Evolutionary conservation across 2,329 filamentous ascomycete genomes (phyloP).

Genomic region (Cladophialophora yegresii): DNA sequence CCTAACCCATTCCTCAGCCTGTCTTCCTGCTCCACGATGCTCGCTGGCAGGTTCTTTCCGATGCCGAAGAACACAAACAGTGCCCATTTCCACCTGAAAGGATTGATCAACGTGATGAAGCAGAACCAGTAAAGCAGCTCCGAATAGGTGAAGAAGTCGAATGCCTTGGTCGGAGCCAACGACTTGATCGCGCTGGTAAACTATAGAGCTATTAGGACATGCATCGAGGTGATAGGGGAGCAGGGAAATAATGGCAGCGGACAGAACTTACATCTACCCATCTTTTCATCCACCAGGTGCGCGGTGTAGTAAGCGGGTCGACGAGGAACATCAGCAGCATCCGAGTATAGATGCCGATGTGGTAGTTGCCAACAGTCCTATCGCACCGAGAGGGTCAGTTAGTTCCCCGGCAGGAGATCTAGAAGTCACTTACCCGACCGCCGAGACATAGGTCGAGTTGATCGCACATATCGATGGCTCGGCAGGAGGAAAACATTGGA

Average conservation of each 20-base stretch:
- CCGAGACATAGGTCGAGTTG: constrained; percentile 80
- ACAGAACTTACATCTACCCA: constrained; percentile 68
- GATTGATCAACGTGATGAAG: constrained; percentile 77
- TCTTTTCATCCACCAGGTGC: constrained; percentile 72
- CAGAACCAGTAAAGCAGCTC: constrained; percentile 84
- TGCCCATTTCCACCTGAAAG: constrained; percentile 89
- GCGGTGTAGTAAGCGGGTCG: constrained; percentile 73
- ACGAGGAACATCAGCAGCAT: constrained; percentile 83
- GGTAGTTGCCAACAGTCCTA: constrained; percentile 75
- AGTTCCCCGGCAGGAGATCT: background rate
- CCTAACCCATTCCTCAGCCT: constrained; percentile 58
- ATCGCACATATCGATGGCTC: constrained; percentile 75
- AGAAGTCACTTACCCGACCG: constrained; percentile 58
- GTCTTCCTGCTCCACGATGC: constrained; percentile 68
- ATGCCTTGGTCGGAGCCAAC: constrained; percentile 70
- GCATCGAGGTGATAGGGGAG: background rate
- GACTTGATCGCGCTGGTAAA: constrained; percentile 74
- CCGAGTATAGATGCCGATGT: constrained; percentile 85
- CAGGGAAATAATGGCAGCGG: background rate
- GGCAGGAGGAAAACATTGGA: constrained; percentile 77
- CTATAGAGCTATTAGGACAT: background rate
- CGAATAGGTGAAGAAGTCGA: constrained; percentile 87
- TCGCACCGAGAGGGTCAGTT: constrained; percentile 9
- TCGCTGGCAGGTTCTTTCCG: constrained; percentile 65
- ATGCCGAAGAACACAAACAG: constrained; percentile 78